Conservation (phyloP, 2,329 filamentous ascomycete species). For the Colletotrichum gloeosporioides region DNA sequence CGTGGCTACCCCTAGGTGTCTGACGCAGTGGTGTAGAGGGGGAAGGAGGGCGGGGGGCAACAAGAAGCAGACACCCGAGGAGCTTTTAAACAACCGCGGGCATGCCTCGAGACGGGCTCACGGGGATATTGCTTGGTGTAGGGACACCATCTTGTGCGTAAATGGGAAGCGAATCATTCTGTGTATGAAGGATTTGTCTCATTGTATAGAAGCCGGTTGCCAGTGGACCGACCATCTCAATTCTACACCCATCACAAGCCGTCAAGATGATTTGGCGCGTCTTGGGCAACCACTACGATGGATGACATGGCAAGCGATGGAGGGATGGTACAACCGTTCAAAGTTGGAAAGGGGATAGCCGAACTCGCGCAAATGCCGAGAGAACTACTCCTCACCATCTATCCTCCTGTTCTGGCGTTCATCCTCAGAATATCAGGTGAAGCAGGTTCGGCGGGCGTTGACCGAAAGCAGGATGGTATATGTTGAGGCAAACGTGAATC, state of each 20-base stretch:
- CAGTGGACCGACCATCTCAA: neutral
- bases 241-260: neutral
- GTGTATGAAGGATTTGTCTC: neutral
- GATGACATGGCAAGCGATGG: neutral
- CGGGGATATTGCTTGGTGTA: neutral
- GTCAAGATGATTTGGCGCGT: neutral
- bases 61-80: neutral
- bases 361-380: neutral
- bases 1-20: conserved; percentile 5
- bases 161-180: neutral
- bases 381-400: neutral
- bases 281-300: neutral
- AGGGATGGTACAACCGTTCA: neutral
- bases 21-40: neutral
- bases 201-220: neutral
- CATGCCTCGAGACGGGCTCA: neutral
- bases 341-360: neutral
- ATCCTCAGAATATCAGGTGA: conserved; percentile 6
- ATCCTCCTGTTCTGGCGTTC: neutral
- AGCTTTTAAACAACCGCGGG: neutral
- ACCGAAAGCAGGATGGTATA: conserved; percentile 4
- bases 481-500: neutral
- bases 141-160: neutral
- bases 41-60: neutral
- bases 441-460: neutral